A percentile compares a stretch with the other conserved stretches of the same genome.
These are phyloP conservation scores for Cornus florida DNA, from an alignment of 148 eudicot species.

Conservation along the genomic window DNA sequence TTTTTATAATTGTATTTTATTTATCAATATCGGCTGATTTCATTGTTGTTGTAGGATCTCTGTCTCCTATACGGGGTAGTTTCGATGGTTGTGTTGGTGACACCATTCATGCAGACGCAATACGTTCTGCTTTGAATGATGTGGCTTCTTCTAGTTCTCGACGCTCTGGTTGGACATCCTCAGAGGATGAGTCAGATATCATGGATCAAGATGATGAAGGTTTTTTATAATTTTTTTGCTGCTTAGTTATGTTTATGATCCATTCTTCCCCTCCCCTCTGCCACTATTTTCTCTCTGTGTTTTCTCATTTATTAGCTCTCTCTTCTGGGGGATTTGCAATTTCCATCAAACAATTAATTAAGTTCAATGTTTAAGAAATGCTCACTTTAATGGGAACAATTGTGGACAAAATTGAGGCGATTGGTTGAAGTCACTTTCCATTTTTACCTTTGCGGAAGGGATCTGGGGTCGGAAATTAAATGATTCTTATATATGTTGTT, in stretches of 20 bases:
- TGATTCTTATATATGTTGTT: too few relatives aligned
- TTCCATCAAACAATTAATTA: neutral
- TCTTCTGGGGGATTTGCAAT: neutral
- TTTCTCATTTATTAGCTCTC: neutral
- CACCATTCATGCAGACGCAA: constrained; percentile 65
- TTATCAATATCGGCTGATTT: neutral
- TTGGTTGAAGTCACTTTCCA: neutral
- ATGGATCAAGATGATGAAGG: constrained; percentile 86
- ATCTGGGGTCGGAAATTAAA: too few relatives aligned
- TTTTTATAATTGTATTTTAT: neutral
- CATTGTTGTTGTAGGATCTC: constrained; percentile 44
- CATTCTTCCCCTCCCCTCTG: neutral
- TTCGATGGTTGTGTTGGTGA: constrained; percentile 58
- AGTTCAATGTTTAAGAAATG: neutral
- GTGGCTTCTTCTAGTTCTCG: constrained; percentile 61
- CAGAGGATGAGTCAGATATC: constrained; percentile 80
- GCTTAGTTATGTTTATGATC: neutral
- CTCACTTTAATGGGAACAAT: neutral
- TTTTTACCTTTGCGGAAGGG: neutral
- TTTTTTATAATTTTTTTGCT: constrained; percentile 11
- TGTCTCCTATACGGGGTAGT: constrained; percentile 63
- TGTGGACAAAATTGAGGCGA: neutral
- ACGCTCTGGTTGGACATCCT: constrained; percentile 68
- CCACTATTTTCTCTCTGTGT: neutral
- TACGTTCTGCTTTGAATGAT: constrained; percentile 65